Percentiles rank a stretch among this genome's conserved stretches.
These are phyloP conservation scores for Penicillium nucicola DNA, from an alignment of 495 filamentous ascomycete species.

Conservation along the genomic window DNA sequence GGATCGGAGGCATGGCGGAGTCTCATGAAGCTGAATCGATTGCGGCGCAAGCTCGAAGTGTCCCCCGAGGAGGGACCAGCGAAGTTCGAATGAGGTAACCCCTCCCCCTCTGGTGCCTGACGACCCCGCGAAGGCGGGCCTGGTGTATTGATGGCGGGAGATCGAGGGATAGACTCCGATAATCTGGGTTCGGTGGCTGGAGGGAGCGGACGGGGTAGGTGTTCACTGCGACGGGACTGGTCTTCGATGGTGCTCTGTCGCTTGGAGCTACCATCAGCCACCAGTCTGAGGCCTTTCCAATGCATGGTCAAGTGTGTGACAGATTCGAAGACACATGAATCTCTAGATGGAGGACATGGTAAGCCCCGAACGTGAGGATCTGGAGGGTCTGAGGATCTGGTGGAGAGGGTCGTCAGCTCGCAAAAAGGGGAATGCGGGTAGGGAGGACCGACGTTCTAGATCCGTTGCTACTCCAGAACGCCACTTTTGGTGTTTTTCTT, in stretches of 20 bases:
- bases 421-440: constrained; percentile 30
- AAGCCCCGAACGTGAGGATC: constrained; percentile 28
- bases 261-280: constrained; percentile 38
- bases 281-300: constrained; percentile 46
- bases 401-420: constrained; percentile 26
- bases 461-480: not conserved
- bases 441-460: constrained; percentile 7
- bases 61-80: constrained; percentile 20
- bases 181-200: constrained; percentile 32
- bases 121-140: constrained; percentile 9
- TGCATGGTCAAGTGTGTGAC: constrained; percentile 31
- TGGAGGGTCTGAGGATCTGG: constrained; percentile 11
- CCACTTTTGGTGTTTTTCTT: too few species aligned
- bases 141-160: constrained; percentile 12
- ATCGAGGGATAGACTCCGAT: constrained; percentile 41
- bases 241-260: constrained; percentile 35
- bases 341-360: constrained; percentile 12
- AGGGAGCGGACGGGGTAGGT: constrained; percentile 37
- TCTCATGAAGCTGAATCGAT: constrained; percentile 86
- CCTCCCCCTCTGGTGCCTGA: constrained; percentile 11
- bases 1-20: constrained; percentile 93
- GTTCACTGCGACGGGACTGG: constrained; percentile 40
- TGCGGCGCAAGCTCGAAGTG: constrained; percentile 30
- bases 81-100: constrained; percentile 13
- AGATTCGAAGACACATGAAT: not conserved